Percentiles rank a stretch among this genome's conserved stretches.
phyloP scores from a whole-genome alignment of 139 green algal genomes.

The Coelastrella sp. region DNA sequence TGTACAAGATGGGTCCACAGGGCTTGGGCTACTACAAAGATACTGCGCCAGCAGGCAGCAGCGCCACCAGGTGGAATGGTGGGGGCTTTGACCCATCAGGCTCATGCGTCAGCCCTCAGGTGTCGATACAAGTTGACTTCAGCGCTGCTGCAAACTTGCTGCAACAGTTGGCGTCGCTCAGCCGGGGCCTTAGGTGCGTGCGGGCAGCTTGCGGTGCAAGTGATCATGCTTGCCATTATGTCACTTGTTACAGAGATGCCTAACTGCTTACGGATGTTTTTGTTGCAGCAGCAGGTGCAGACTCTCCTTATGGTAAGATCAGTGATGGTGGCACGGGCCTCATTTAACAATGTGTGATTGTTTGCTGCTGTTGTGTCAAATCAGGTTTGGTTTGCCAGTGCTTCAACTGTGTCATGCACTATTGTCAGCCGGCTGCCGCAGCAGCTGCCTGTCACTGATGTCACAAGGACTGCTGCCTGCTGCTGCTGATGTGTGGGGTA shows the following conservation, averaged over 20 bases:
- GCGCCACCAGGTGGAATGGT: too few species aligned
- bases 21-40: neutral
- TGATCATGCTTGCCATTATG: too few species aligned
- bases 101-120: too few species aligned
- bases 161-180: conserved; percentile 29
- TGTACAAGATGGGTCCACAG: neutral
- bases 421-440: neutral
- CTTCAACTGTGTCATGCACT: conserved; percentile 49
- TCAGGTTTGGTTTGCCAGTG: conserved; percentile 41
- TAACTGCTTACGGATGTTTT: too few species aligned
- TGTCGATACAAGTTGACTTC: too few species aligned
- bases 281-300: neutral
- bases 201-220: too few species aligned
- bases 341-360: too few species aligned
- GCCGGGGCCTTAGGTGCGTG: conserved; percentile 22
- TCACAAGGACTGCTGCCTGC: conserved; percentile 34
- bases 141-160: neutral
- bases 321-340: neutral
- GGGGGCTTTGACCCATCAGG: too few species aligned
- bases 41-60: too few species aligned
- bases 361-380: neutral
- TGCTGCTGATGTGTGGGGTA: neutral
- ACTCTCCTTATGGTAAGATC: neutral
- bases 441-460: conserved; percentile 18
- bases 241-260: too few species aligned